A percentile compares a stretch with the other conserved stretches of the same genome.
Evolutionary conservation across 805 yeast species (phyloP).

Genomic region (Hermanozyma aechmeae): DNA sequence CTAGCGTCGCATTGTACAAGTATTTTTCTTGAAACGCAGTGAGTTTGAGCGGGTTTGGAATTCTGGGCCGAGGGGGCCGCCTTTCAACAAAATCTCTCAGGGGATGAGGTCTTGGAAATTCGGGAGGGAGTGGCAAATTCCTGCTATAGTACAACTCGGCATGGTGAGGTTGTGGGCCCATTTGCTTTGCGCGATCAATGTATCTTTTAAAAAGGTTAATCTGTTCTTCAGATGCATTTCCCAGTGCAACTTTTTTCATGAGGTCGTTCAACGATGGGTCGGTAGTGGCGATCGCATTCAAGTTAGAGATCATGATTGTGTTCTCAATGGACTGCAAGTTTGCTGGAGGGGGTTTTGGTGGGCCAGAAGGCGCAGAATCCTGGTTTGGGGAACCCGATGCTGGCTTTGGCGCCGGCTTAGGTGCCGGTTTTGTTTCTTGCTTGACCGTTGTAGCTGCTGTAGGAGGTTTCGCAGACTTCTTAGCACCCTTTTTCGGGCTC

Average conservation of each 20-base stretch:
- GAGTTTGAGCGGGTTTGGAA: conserved; percentile 43
- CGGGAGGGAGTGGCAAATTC: conserved; percentile 10
- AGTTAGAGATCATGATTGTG: conserved; percentile 74
- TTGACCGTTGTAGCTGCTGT: too few species aligned
- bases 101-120: conserved; percentile 10
- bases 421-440: too few species aligned
- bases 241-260: conserved; percentile 83
- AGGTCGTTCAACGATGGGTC: conserved; percentile 59
- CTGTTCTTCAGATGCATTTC: conserved; percentile 63
- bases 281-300: conserved; percentile 71
- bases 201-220: conserved; percentile 72
- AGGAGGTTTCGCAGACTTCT: too few species aligned
- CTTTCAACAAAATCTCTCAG: conserved; percentile 6
- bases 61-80: conserved; percentile 9
- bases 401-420: neutral
- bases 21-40: conserved; percentile 75
- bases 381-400: neutral
- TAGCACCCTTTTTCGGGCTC: too few species aligned
- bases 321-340: conserved; percentile 53
- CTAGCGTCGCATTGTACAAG: conserved; percentile 57
- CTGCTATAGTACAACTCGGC: conserved; percentile 16
- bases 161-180: conserved; percentile 50
- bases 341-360: conserved; percentile 8
- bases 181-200: conserved; percentile 66
- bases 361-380: conserved; percentile 14